These are phyloP conservation scores for Globisporangium emineosum DNA, from an alignment of 352 stramenopile genomes.

Conservation along the genomic window DNA sequence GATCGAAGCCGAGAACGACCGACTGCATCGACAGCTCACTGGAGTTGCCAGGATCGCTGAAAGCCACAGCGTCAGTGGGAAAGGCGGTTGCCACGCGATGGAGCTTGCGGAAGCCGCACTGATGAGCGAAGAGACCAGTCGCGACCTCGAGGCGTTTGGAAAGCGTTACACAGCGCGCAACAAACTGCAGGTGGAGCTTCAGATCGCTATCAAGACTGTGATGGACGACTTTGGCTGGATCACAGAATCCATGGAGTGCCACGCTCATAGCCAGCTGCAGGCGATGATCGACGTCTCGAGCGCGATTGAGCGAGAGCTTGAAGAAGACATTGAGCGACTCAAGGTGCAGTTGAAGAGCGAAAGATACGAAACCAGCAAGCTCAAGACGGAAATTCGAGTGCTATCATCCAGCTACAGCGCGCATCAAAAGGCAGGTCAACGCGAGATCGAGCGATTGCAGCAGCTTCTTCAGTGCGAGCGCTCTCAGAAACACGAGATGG, in stretches of 20 bases:
- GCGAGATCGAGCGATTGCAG: not conserved
- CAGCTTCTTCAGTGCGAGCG: not conserved
- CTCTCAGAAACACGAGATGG: not conserved
- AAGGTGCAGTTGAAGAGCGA: not conserved
- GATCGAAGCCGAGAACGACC: conserved; percentile 7
- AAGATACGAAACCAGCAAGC: not conserved
- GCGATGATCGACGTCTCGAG: not conserved
- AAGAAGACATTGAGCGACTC: not conserved
- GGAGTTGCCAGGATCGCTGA: not conserved
- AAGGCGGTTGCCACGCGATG: not conserved
- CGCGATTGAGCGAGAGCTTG: not conserved
- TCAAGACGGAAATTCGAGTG: not conserved
- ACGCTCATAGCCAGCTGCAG: not conserved
- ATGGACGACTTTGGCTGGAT: not conserved
- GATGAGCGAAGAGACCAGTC: not conserved
- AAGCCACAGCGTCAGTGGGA: not conserved
- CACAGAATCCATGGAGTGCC: not conserved
- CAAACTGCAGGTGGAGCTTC: not conserved
- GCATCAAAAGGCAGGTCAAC: not conserved
- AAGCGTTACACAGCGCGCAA: not conserved
- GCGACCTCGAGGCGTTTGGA: not conserved
- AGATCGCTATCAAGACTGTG: not conserved
- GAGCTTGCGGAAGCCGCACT: not conserved
- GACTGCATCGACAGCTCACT: not conserved
- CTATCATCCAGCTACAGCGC: not conserved